Evolutionary conservation across 768 basidiomycete genomes (phyloP).

Genomic region (Rubroboletus satanas): DNA sequence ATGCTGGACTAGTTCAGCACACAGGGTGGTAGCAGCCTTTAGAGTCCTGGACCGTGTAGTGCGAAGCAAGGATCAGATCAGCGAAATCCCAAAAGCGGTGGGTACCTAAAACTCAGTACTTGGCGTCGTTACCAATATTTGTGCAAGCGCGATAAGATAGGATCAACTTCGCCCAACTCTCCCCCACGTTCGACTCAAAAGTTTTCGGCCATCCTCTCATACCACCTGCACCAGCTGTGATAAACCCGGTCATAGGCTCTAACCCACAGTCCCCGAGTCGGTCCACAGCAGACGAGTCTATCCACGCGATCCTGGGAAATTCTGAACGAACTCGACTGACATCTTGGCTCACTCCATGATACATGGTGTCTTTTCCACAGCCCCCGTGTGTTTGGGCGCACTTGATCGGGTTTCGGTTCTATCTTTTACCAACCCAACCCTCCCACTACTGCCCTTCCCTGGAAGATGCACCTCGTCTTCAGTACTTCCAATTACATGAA

Average conservation of each 20-base stretch:
- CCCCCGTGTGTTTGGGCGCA: conserved; percentile 1
- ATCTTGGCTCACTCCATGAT: conserved; percentile 15
- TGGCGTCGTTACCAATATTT: not conserved
- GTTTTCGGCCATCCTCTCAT: too few relatives aligned
- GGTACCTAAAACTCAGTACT: too few relatives aligned
- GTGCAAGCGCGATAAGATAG: too few relatives aligned
- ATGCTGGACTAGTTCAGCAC: too few relatives aligned
- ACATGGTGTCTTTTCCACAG: not conserved
- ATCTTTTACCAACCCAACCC: not conserved
- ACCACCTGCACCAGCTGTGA: not conserved
- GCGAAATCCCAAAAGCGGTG: too few relatives aligned
- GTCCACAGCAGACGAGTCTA: not conserved
- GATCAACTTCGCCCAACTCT: not conserved
- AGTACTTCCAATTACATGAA: conserved; percentile 19
- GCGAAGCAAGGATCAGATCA: too few relatives aligned
- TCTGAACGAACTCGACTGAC: conserved; percentile 2
- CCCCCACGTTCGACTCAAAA: not conserved
- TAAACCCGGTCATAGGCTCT: not conserved
- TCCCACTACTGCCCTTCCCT: not conserved
- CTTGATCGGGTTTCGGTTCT: not conserved
- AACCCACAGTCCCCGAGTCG: not conserved
- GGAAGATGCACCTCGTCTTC: conserved; percentile 22
- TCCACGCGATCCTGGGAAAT: not conserved
- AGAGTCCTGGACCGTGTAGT: too few relatives aligned
- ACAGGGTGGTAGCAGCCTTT: too few relatives aligned